Evolutionary conservation across 768 basidiomycete genomes (phyloP), one percentile per base, ranked within the genome.

Genomic region (Cytidiella melzeri): DNA sequence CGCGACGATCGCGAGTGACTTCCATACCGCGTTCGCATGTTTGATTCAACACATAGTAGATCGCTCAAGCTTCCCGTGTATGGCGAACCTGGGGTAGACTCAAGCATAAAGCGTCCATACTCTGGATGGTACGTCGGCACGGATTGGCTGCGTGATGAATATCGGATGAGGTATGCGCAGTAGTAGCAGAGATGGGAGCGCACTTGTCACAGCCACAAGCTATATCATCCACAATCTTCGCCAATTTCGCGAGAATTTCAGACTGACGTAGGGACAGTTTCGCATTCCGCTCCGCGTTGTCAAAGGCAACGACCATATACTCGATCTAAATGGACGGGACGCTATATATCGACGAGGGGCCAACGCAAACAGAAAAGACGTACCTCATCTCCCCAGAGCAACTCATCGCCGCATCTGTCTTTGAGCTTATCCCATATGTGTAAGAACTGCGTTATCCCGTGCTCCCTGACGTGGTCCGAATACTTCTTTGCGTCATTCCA

Each of bases 361-460:
- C 53, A 53, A 28, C 39, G 20, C 30, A 34, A 13, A 11, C 15
- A 30, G 44, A 44, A 26, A 15, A 43, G 51, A 27, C 37, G 41
- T 66, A 95, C 95, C 86, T 99, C 96, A 62, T 99, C 96, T 15
- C 96, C 96, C 96, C 96, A 99, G 10, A 96, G 76, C 25, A 99
- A 72, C 55, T 92, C 88, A 61, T 98, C 93, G 1, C 93, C 94
- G 19, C 80, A 78, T 55, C 90, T 76, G 62, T 91, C 87, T 75
- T 96, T 98, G 63, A 94, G 75, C 42, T 83, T 80, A 61, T 93
- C 83, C 92, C 93, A 99, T 43, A 82, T 91, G 59, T 94, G 79
- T 47, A 99, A 68, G 66, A 99, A 95, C 68, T 99, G 96, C 5
- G 87, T 84, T 61, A 98, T 92, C 41, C 96, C 96, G 65, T 98